Conservation (phyloP, 2,329 filamentous ascomycete genomes). For the Colletotrichum musicola region DNA sequence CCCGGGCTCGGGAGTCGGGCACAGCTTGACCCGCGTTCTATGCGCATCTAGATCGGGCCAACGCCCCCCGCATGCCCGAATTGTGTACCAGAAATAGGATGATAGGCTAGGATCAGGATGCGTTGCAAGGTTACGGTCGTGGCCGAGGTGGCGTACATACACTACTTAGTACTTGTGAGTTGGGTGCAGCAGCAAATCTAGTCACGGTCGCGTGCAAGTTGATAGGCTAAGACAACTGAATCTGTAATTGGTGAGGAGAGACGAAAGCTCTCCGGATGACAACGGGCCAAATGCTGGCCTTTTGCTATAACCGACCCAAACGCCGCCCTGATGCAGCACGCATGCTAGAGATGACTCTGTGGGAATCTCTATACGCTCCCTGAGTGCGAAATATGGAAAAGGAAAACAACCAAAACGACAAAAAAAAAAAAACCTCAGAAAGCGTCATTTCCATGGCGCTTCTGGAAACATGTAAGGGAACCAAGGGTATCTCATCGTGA, state of each 20-base stretch:
- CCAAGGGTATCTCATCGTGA: slow-evolving; percentile 39
- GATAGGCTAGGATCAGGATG: slow-evolving; percentile 1
- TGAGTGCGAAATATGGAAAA: slow-evolving; percentile 4
- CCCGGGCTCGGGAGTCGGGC: slow-evolving; percentile 32
- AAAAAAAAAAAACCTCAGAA: slow-evolving; percentile 2
- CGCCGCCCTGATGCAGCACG: slow-evolving; percentile 36
- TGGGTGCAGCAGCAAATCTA: slow-evolving; percentile 3
- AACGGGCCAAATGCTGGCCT: slow-evolving; percentile 26
- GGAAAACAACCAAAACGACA: background rate
- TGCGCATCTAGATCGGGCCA: slow-evolving; percentile 13
- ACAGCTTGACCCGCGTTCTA: slow-evolving; percentile 28
- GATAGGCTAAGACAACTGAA: background rate
- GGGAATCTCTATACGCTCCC: slow-evolving; percentile 26
- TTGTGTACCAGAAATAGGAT: background rate
- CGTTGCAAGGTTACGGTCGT: background rate
- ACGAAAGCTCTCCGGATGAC: slow-evolving; percentile 24
- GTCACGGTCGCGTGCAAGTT: background rate
- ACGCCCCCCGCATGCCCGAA: slow-evolving; percentile 7
- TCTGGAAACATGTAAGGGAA: slow-evolving; percentile 25
- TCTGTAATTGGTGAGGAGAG: slow-evolving; percentile 13
- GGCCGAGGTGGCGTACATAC: background rate
- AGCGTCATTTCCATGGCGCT: slow-evolving; percentile 16
- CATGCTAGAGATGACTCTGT: slow-evolving; percentile 22
- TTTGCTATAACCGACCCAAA: slow-evolving; percentile 27
- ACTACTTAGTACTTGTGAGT: too few relatives aligned